A percentile compares a stretch with the other conserved stretches of the same genome.
Conservation (phyloP, 2,329 filamentous ascomycete genomes). For the Chrysosphaeria jannelii region DNA sequence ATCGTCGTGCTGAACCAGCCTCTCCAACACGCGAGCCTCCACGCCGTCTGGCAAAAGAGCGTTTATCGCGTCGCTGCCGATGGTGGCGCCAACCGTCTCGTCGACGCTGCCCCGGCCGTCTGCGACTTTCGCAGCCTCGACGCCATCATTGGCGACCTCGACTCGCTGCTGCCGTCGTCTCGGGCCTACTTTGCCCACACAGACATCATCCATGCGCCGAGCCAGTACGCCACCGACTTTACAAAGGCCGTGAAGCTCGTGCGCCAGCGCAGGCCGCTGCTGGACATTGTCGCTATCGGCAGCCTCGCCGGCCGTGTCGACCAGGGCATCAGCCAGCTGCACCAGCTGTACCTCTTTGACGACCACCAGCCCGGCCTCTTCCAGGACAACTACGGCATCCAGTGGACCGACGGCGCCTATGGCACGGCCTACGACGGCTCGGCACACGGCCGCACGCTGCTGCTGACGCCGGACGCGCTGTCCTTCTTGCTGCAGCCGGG, state of each 20-base stretch:
- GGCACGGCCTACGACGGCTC: constrained; percentile 11
- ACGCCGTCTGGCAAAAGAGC: constrained; percentile 17
- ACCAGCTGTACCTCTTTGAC: constrained; percentile 47
- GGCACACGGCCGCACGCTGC: constrained; percentile 23
- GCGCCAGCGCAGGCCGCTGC: constrained; percentile 7
- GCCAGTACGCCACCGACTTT: constrained; percentile 79
- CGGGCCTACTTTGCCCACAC: constrained; percentile 35
- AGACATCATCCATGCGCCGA: constrained; percentile 34
- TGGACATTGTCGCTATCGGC: constrained; percentile 50
- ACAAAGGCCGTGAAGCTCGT: constrained; percentile 45
- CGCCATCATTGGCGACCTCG: constrained; percentile 67
- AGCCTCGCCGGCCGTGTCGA: constrained; percentile 76
- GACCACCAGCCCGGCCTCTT: constrained; percentile 1
- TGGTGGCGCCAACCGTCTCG: constrained; percentile 61
- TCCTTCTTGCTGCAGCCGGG: constrained; percentile 52
- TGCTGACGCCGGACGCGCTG: constrained; percentile 55
- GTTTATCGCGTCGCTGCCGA: constrained; percentile 42
- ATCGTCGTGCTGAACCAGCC: constrained; percentile 22
- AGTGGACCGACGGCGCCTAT: constrained; percentile 1
- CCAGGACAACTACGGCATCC: not conserved
- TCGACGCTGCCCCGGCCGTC: constrained; percentile 10
- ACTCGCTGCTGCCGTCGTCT: constrained; percentile 39
- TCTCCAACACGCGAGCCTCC: constrained; percentile 15
- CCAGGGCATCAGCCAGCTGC: constrained; percentile 67
- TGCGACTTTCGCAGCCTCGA: constrained; percentile 22